Conservation (phyloP, 2,329 filamentous ascomycete species). For the Aphanoascus verrucosus region DNA sequence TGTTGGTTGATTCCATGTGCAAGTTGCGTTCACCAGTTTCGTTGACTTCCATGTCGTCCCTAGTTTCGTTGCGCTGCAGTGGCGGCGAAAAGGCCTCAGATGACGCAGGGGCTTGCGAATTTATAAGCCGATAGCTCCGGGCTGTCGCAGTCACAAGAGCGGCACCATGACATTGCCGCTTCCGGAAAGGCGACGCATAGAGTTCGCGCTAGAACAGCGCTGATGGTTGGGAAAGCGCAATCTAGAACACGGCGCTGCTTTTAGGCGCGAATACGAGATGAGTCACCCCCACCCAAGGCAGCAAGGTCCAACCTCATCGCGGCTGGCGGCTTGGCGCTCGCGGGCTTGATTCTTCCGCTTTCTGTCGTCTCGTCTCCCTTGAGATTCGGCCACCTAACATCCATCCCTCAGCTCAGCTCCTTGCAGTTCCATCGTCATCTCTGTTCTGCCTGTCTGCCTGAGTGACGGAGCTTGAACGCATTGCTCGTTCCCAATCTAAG, state of each 20-base stretch:
- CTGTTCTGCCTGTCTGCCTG: not conserved
- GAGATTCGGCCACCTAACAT: not conserved
- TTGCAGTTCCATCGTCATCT: not conserved
- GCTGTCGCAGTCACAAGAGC: too few relatives aligned
- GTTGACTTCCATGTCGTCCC: too few relatives aligned
- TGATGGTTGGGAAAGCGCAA: not conserved
- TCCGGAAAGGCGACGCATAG: not conserved
- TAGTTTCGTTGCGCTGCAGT: too few relatives aligned
- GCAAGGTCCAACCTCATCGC: not conserved
- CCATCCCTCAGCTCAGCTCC: not conserved
- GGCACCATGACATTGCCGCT: not conserved
- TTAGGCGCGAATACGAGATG: constrained; percentile 1
- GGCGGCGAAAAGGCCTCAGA: too few relatives aligned
- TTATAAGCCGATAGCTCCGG: too few relatives aligned
- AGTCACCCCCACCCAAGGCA: constrained; percentile 1
- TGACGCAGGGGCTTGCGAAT: too few relatives aligned
- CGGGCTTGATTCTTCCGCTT: not conserved
- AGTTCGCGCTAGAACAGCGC: not conserved
- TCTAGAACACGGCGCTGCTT: constrained; percentile 5
- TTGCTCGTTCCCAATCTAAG: not conserved
- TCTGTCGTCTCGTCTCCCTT: not conserved
- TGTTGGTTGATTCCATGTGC: too few relatives aligned
- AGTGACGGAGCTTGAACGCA: not conserved
- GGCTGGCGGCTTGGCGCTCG: constrained; percentile 3
- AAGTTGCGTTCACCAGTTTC: too few relatives aligned